A percentile compares a stretch with the other conserved stretches of the same genome.
Conservation (phyloP, 2,329 filamentous ascomycete species). For the Botrytis fabae region DNA sequence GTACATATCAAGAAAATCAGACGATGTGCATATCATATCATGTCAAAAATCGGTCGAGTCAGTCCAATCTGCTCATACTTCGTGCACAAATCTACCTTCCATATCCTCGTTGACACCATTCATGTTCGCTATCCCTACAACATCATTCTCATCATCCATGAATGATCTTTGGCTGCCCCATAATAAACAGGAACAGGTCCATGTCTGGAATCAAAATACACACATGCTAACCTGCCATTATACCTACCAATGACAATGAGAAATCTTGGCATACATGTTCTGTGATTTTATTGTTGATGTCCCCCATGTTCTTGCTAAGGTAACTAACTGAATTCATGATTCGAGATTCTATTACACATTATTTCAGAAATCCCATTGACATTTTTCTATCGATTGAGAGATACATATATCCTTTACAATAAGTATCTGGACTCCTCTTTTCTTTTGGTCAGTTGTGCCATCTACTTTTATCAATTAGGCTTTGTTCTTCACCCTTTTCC, state of each 20-base stretch:
- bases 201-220: constrained; percentile 5
- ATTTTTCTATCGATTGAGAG: not conserved
- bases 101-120: constrained; percentile 9
- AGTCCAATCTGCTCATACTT: constrained; percentile 2
- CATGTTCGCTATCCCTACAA: constrained; percentile 10
- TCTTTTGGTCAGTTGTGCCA: not conserved
- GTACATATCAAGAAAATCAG: not conserved
- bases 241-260: not conserved
- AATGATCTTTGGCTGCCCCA: not conserved
- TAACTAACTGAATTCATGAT: constrained; percentile 3
- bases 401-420: constrained; percentile 5
- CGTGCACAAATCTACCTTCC: not conserved
- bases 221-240: constrained; percentile 3
- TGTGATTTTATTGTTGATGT: constrained; percentile 1
- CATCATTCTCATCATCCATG: constrained; percentile 6
- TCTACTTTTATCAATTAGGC: not conserved
- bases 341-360: constrained; percentile 20
- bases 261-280: constrained; percentile 16
- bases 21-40: not conserved
- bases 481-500: not conserved
- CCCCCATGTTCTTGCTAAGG: constrained; percentile 14
- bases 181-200: constrained; percentile 1
- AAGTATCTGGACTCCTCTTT: not conserved
- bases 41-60: not conserved
- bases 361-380: not conserved